These are phyloP conservation scores for Pterocarpus macrocarpus DNA, from an alignment of 306 rosid genomes.

Conservation along the genomic window DNA sequence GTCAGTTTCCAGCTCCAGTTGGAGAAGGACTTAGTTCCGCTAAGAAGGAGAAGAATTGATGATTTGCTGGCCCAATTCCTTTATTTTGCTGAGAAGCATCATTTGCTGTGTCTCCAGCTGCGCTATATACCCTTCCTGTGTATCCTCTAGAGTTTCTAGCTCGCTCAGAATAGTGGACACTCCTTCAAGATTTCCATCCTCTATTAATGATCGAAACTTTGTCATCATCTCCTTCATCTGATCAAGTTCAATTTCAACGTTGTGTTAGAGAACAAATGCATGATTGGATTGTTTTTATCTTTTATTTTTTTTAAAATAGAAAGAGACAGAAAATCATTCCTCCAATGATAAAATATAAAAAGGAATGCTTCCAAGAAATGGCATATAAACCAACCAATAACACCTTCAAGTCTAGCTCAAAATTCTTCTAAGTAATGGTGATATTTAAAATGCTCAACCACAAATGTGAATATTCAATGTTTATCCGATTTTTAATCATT, in stretches of 20 bases:
- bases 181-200: slow-evolving; percentile 64
- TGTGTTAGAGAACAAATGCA: neutral
- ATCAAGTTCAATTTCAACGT: slow-evolving; percentile 14
- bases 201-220: slow-evolving; percentile 58
- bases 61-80: slow-evolving; percentile 71
- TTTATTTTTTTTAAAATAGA: neutral
- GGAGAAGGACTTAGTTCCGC: slow-evolving; percentile 35
- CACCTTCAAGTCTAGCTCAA: neutral
- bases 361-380: slow-evolving; percentile 13
- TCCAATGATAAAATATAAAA: no score
- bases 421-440: no score
- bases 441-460: no score
- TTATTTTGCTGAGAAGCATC: slow-evolving; percentile 75
- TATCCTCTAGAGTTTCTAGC: slow-evolving; percentile 68
- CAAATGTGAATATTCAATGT: no score
- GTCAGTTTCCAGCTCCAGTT: slow-evolving; percentile 35
- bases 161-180: slow-evolving; percentile 59
- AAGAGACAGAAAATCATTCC: neutral
- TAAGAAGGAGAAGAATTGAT: slow-evolving; percentile 50
- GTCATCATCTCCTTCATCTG: slow-evolving; percentile 68
- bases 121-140: slow-evolving; percentile 66
- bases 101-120: slow-evolving; percentile 78
- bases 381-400: slow-evolving; percentile 3
- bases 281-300: no score
- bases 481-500: no score